Base-by-base conservation (phyloP, 805 yeast genomes). In the Millerago galiae region DNA sequence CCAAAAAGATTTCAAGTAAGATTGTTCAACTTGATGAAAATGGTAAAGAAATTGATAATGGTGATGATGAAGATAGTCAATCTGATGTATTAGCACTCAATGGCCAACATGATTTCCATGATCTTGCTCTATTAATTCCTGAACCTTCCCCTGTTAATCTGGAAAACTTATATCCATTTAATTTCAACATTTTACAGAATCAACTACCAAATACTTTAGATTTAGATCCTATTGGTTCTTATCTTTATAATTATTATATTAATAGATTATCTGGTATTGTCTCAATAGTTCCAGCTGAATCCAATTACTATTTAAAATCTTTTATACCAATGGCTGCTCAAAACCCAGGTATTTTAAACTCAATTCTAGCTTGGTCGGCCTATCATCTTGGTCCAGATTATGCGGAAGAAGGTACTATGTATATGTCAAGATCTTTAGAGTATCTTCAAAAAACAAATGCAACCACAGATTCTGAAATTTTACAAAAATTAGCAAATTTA, bases 351-450 rank as follows among this genome's bases (percentile, higher is more conserved):
- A 71, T 78, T 4, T 55, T 79, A 25, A 68, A 71, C 46, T 69
- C 74, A 0, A 56, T 81, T 8, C 67, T 79, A 25, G 81, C 83
- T 0, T 81, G 85, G 85, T 81, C 67, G 4, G 68, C 65, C 0
- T 65, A 51, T 37, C 59, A 58, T 29, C 38, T 58, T 38, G 75
- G 74, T 37, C 68, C 69, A 2, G 44, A 48, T 8, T 51, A 47
- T 37, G 66, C 65, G 32, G 57, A 56, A 13, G 76, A 73, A 49
- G 84, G 81, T 5, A 51, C 58, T 3, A 66, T 66, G 45, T 77
- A 72, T 52, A 68, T 75, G 38, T 62, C 68, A 15, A 57, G 62
- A 46, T 79, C 83, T 1, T 53, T 77, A 13, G 61, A 64, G 32
- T 72, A 69, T 46, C 59, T 75, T 35, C 57, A 60, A 28, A 53